Percentiles rank a stretch among this genome's conserved stretches.
Evolutionary conservation across 202 grass and related monocot genomes (phyloP).

Genomic region (Saccharum hybrid): DNA sequence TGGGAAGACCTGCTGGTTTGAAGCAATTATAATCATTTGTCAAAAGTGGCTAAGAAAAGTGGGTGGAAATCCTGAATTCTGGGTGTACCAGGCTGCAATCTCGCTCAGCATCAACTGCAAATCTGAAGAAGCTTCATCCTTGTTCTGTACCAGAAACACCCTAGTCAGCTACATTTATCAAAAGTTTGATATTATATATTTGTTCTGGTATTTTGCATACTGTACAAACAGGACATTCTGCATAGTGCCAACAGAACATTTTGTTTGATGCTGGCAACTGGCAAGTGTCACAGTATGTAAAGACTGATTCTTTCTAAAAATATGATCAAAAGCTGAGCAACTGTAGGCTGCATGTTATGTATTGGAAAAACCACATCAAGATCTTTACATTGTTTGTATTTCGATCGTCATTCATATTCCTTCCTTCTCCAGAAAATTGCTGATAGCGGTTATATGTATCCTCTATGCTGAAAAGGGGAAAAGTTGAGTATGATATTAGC

Average conservation of each 20-base stretch:
- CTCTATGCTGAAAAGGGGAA: conserved; percentile 59
- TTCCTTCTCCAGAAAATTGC: conserved; percentile 30
- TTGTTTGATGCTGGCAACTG: neutral
- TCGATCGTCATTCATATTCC: conserved; percentile 27
- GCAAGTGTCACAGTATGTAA: neutral
- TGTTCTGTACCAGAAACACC: conserved; percentile 5
- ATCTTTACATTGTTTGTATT: conserved; percentile 48
- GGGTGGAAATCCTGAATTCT: neutral
- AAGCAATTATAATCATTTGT: neutral
- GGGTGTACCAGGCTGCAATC: neutral
- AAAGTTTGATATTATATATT: neutral
- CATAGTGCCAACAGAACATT: neutral
- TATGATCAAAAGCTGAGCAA: neutral
- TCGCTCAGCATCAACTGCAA: neutral
- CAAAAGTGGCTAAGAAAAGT: neutral
- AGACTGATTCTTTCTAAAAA: neutral
- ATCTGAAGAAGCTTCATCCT: neutral
- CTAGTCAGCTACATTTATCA: neutral
- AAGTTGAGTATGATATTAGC: neutral
- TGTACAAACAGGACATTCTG: neutral
- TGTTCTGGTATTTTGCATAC: neutral
- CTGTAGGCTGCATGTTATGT: neutral
- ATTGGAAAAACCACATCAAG: neutral
- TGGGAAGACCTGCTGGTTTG: conserved; percentile 49
- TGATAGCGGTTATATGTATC: conserved; percentile 53